Percentiles rank a stretch among this genome's conserved stretches.
Conservation (phyloP, 345 rosid genomes). For the Salix viminalis region DNA sequence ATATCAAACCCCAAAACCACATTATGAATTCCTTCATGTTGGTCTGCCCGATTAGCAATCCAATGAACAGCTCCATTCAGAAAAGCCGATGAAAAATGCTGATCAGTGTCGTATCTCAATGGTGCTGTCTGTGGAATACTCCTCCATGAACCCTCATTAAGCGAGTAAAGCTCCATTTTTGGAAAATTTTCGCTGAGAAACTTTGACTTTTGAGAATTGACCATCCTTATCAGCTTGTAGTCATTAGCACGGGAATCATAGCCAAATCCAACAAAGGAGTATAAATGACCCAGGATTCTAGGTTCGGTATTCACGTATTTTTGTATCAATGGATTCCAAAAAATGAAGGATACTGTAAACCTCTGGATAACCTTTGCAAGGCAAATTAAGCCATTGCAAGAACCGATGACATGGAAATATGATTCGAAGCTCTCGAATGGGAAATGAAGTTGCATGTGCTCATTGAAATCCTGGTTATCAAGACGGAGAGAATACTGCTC, state of each 20-base stretch:
- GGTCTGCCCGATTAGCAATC: neutral
- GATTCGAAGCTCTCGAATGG: neutral
- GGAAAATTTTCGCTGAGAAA: too few relatives aligned
- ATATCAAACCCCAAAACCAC: neutral
- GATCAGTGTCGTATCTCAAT: neutral
- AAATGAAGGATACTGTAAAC: neutral
- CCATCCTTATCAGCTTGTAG: neutral
- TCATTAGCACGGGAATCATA: conserved; percentile 1
- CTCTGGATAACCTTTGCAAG: neutral
- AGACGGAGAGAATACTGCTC: neutral
- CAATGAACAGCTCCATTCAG: neutral
- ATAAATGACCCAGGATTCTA: neutral
- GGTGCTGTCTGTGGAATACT: neutral
- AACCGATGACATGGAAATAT: neutral
- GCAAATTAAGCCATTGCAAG: conserved; percentile 3
- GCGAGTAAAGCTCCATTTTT: conserved; percentile 1
- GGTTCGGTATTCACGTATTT: neutral
- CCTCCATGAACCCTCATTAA: neutral
- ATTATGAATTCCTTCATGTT: neutral
- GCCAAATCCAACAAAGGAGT: neutral
- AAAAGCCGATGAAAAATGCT: neutral
- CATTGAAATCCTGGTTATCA: neutral
- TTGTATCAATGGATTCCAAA: conserved; percentile 1
- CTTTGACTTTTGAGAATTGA: neutral
- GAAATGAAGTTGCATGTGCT: neutral